Evolutionary conservation across 805 yeast genomes (phyloP).

Genomic region (Nakazawaea pomicola): DNA sequence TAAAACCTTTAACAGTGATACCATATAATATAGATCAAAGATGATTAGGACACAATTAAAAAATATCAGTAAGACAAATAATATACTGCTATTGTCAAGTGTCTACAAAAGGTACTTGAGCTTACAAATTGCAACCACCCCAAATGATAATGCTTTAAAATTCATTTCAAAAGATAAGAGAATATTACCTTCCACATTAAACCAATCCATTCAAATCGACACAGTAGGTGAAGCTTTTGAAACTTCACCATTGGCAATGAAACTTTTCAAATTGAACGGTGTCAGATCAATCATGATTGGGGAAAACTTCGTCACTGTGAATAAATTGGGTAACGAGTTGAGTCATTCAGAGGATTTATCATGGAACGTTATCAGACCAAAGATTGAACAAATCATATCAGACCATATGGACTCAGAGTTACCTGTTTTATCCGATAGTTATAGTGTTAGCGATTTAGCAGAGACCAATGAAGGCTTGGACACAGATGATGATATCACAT

Average conservation of each 20-base stretch:
- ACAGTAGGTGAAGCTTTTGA: conserved; percentile 48
- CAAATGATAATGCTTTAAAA: conserved; percentile 72
- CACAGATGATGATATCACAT: conserved; percentile 61
- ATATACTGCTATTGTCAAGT: too few relatives aligned
- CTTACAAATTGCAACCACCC: conserved; percentile 48
- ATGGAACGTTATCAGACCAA: conserved; percentile 25
- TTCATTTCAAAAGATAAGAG: conserved; percentile 45
- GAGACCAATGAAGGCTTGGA: conserved; percentile 33
- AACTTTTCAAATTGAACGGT: conserved; percentile 54
- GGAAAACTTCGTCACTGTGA: conserved; percentile 66
- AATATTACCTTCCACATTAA: conserved; percentile 39
- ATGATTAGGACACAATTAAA: conserved; percentile 2
- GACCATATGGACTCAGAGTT: conserved; percentile 22
- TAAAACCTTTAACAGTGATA: too few relatives aligned
- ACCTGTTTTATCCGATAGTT: conserved; percentile 21
- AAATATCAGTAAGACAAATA: too few relatives aligned
- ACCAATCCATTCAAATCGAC: conserved; percentile 48
- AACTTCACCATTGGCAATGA: conserved; percentile 59
- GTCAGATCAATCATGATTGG: conserved; percentile 74
- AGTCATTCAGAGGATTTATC: conserved; percentile 26
- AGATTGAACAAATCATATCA: conserved; percentile 20
- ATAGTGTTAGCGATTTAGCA: not conserved
- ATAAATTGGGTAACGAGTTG: conserved; percentile 38
- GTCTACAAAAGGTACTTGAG: conserved; percentile 22
- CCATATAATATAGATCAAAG: too few relatives aligned